phyloP scores from a whole-genome alignment of 148 eudicot species.

The Cornus kousa region DNA sequence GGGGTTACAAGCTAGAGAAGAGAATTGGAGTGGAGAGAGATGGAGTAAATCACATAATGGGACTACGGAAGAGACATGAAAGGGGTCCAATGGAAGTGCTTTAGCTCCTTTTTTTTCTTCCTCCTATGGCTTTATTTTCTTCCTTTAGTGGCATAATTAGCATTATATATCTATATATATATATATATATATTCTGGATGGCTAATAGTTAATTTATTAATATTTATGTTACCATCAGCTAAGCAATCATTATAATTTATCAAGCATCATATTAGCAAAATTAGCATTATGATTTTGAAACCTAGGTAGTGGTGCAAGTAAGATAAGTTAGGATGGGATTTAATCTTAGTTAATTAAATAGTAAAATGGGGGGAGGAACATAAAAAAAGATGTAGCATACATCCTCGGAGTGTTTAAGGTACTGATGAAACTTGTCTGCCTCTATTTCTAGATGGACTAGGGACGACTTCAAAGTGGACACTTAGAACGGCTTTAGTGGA shows the following conservation, averaged over 20 bases:
- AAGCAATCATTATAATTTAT: conserved; percentile 43
- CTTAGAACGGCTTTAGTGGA: too few relatives aligned
- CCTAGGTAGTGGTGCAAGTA: conserved; percentile 11
- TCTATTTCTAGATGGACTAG: neutral
- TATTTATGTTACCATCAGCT: conserved; percentile 43
- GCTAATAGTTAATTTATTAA: conserved; percentile 13
- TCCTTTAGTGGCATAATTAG: conserved; percentile 36
- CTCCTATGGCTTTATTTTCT: conserved; percentile 28
- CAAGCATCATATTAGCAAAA: conserved; percentile 25
- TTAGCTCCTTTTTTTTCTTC: conserved; percentile 36
- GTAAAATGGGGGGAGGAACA: neutral
- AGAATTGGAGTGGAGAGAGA: conserved; percentile 14
- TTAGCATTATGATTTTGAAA: conserved; percentile 21
- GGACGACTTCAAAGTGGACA: neutral
- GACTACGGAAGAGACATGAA: conserved; percentile 32
- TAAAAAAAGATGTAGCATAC: conserved; percentile 12
- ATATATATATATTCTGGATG: conserved; percentile 9
- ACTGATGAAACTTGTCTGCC: conserved; percentile 11
- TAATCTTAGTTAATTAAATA: neutral
- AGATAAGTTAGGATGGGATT: neutral
- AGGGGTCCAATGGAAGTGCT: conserved; percentile 51
- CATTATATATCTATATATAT: conserved; percentile 12
- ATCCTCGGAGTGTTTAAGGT: conserved; percentile 11
- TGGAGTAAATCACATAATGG: conserved; percentile 22
- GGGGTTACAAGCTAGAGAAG: neutral